Percentiles rank a stretch among this genome's conserved stretches.
phyloP scores from a whole-genome alignment of 371 early-diverging fungal genomes.

The Mucor indicus region DNA sequence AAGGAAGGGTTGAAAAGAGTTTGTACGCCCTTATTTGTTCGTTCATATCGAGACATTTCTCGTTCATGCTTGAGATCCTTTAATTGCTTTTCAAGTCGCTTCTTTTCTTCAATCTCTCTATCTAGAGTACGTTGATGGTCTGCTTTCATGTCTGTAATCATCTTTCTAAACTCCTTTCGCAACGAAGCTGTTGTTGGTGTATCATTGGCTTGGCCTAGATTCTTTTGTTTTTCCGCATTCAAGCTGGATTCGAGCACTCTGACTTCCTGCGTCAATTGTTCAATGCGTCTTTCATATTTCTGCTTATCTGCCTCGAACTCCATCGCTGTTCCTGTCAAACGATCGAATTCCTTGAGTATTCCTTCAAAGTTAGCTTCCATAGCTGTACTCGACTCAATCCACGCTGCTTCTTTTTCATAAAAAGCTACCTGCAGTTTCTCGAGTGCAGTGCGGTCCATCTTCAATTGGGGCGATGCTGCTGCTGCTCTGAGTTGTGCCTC shows the following conservation, averaged over 20 bases:
- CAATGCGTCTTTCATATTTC: slow-evolving; percentile 45
- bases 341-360: slow-evolving; percentile 54
- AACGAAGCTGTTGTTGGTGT: slow-evolving; percentile 53
- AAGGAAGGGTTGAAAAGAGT: slow-evolving; percentile 26
- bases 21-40: slow-evolving; percentile 50
- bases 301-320: slow-evolving; percentile 50
- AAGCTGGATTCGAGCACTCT: slow-evolving; percentile 33
- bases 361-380: slow-evolving; percentile 57
- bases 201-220: slow-evolving; percentile 26
- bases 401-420: slow-evolving; percentile 35
- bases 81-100: slow-evolving; percentile 43
- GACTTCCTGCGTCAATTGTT: slow-evolving; percentile 26
- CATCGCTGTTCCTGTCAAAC: slow-evolving; percentile 51
- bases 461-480: background rate
- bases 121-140: slow-evolving; percentile 56
- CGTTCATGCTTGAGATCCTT: slow-evolving; percentile 57
- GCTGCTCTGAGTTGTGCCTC: slow-evolving; percentile 22
- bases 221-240: slow-evolving; percentile 30
- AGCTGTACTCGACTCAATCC: slow-evolving; percentile 37
- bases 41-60: slow-evolving; percentile 48
- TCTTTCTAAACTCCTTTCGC: slow-evolving; percentile 58
- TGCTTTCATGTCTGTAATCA: slow-evolving; percentile 52
- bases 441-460: background rate
- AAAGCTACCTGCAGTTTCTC: slow-evolving; percentile 26
- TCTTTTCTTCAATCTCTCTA: slow-evolving; percentile 53